phyloP scores from a whole-genome alignment of 2,329 filamentous ascomycete species.

The Fusarium siculi region DNA sequence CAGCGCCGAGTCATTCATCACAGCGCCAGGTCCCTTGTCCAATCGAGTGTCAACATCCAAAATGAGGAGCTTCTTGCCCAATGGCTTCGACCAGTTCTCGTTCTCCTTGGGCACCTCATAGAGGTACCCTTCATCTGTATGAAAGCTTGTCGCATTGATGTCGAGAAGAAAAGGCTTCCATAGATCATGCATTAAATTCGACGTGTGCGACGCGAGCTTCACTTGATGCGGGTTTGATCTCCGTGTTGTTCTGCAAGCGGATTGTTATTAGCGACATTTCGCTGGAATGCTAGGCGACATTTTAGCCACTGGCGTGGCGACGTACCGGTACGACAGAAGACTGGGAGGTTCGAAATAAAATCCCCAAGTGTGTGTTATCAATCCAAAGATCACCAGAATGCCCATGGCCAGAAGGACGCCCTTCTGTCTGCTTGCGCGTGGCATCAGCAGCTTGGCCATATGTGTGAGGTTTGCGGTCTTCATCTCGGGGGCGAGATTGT shows the following conservation, averaged over 20 bases:
- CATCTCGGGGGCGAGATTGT: neutral
- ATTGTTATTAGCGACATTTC: neutral
- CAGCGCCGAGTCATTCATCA: conserved; percentile 25
- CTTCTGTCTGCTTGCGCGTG: conserved; percentile 4
- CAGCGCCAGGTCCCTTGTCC: conserved; percentile 23
- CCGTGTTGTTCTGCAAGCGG: neutral
- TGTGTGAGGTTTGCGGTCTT: neutral
- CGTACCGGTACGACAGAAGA: conserved; percentile 2
- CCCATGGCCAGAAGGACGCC: conserved; percentile 12
- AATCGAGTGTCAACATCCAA: conserved; percentile 33
- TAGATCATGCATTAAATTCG: conserved; percentile 15
- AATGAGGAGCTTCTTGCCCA: conserved; percentile 39
- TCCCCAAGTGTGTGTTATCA: conserved; percentile 1
- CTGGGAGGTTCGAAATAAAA: conserved; percentile 8
- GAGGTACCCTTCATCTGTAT: conserved; percentile 21
- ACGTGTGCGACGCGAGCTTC: conserved; percentile 3
- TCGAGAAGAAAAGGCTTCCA: conserved; percentile 35
- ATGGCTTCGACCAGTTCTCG: conserved; percentile 14
- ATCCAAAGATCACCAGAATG: conserved; percentile 3
- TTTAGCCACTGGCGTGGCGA: neutral
- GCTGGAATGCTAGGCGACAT: neutral
- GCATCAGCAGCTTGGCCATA: neutral
- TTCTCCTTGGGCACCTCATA: conserved; percentile 20
- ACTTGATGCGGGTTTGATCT: neutral
- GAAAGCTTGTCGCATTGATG: conserved; percentile 2